phyloP scores from a whole-genome alignment of 2,329 filamentous ascomycete species.

The Trichoderma gracile region DNA sequence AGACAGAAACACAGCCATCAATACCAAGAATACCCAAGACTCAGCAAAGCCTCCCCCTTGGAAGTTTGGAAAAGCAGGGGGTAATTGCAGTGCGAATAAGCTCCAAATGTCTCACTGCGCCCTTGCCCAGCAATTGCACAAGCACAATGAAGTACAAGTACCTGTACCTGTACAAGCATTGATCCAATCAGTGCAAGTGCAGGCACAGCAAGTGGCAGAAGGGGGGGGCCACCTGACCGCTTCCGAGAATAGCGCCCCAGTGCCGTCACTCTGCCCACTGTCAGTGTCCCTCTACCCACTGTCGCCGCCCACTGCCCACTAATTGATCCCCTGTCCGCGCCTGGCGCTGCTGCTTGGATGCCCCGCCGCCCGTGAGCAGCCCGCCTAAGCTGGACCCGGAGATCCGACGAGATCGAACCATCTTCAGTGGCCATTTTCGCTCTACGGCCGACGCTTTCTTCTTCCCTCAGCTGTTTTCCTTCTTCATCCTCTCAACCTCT shows the following conservation, averaged over 20 bases:
- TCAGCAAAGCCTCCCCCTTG: neutral
- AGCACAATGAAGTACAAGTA: no score
- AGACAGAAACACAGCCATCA: no score
- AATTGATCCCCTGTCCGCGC: slow-evolving; percentile 2
- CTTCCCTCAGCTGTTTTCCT: neutral
- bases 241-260: slow-evolving; percentile 17
- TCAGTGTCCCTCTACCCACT: neutral
- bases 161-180: no score
- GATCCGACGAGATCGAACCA: slow-evolving; percentile 25
- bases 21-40: no score
- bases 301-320: neutral
- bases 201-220: neutral
- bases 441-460: slow-evolving; percentile 9
- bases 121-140: neutral
- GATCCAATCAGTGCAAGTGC: no score
- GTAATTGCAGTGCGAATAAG: slow-evolving; percentile 19
- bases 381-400: slow-evolving; percentile 20
- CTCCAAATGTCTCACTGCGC: slow-evolving; percentile 22
- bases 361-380: slow-evolving; percentile 20
- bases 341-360: slow-evolving; percentile 9
- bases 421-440: slow-evolving; percentile 23
- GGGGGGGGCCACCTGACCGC: slow-evolving; percentile 15
- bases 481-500: no score
- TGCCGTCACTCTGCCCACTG: no score
- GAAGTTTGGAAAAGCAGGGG: neutral